Evolutionary conservation across 2,329 filamentous ascomycete genomes (phyloP).

Genomic region (Xylariaceae sp.): DNA sequence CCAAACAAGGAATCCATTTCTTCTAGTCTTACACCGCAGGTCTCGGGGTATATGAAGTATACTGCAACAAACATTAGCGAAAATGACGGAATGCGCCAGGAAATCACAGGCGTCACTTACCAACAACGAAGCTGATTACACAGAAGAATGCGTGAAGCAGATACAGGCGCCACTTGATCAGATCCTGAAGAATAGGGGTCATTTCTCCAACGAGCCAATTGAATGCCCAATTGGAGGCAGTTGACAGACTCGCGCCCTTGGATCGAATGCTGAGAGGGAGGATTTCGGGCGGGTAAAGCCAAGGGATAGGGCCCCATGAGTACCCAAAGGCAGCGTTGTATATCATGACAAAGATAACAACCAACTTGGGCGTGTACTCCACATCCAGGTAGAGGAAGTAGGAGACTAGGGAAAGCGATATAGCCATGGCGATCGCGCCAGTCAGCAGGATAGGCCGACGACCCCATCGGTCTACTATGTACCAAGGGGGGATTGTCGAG

Average conservation of each 20-base stretch:
- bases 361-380: constrained; percentile 68
- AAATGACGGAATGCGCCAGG: neutral
- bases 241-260: constrained; percentile 93
- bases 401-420: constrained; percentile 83
- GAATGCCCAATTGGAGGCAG: constrained; percentile 95
- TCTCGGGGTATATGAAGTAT: constrained; percentile 96
- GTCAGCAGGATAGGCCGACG: constrained; percentile 83
- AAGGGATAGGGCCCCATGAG: constrained; percentile 92
- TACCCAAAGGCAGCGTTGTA: constrained; percentile 98
- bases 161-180: constrained; percentile 90
- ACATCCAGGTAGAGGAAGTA: constrained; percentile 94
- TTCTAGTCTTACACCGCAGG: constrained; percentile 87
- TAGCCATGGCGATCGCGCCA: constrained; percentile 81
- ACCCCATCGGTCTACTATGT: constrained; percentile 88
- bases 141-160: constrained; percentile 96
- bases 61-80: constrained; percentile 50
- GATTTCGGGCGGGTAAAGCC: constrained; percentile 98
- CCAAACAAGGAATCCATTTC: constrained; percentile 96
- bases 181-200: constrained; percentile 87
- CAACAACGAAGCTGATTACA: constrained; percentile 88
- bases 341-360: constrained; percentile 94
- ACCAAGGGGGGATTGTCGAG: constrained; percentile 94
- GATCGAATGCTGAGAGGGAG: constrained; percentile 92
- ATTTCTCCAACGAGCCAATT: constrained; percentile 97
- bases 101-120: constrained; percentile 52